Evolutionary conservation across 2,329 filamentous ascomycete species (phyloP), one percentile per base, ranked within the genome.

Genomic region (Cladosporium sp.): DNA sequence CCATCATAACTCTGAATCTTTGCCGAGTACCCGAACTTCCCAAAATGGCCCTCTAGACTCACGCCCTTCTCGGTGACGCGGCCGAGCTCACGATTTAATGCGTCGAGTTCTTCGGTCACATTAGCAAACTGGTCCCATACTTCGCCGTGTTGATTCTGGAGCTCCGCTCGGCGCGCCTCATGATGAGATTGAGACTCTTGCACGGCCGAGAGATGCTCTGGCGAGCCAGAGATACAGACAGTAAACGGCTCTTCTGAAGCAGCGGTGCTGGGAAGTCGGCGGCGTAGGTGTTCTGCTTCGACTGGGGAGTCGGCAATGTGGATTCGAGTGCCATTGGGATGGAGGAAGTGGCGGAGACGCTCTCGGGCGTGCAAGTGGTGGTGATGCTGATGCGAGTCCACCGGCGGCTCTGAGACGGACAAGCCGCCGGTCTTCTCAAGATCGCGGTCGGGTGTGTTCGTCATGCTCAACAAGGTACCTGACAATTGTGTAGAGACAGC

Each of bases 1-100:
- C 17, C 37, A 39, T 64, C 62, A 47, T 65, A 64, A 22, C 47
- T 54, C 67, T 76, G 52, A 47, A 85, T 65, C 62, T 79, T 74
- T 22, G 80, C 80, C 43, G 73, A 74, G 61, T 83, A 85, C 1
- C 83, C 82, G 67, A 82, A 85, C 59, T 80, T 80, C 49, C 73
- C 74, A 61, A 85, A 85, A 61, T 79, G 84, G 29, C 80, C 79
- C 58, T 80, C 78, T 18, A 85, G 67, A 15, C 75, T 68, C 4
- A 80, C 74, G 3, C 75, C 72, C 58, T 81, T 77, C 51, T 77
- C 74, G 2, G 72, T 75, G 45, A 84, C 66, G 54, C 73, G 70
- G 51, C 80, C 75, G 6, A 85, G 65, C 62, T 84, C 80, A 1
- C 61, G 56, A 9, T 70, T 72, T n/a, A 84, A 68, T 0, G 66